Base-by-base conservation (phyloP, 108 stramenopile species). In the Cyclotella cryptica region DNA sequence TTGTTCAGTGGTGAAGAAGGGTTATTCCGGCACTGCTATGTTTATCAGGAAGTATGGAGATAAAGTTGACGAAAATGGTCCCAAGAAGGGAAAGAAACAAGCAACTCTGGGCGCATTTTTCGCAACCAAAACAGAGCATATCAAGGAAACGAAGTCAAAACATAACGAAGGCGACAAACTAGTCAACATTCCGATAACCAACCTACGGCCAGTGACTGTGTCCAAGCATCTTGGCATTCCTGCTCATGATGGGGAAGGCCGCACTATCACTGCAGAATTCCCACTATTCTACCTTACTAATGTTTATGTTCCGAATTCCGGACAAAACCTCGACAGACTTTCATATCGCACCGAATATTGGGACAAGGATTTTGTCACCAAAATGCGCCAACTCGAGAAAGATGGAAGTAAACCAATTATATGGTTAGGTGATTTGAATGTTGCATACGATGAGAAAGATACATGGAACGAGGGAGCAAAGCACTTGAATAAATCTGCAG, bases 271-370 rank as follows among this genome's bases (percentile, higher is more conserved):
- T 7, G 71, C 98, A 49, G 96, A 98, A 29, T 97, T 95, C 66
- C 91, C 96, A 22, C 79, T 85, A 29, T 97, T 95, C 29, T 88
- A 95, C 46, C 81, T 99, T 18, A 87, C 86, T 10, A 94, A 95
- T 74, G 84, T 96, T 21, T 99, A 99, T 75, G 97, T 98, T 14
- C 97, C 99, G n/a, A 99, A 99, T 75, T 89, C 92, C 5, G 99
- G 99, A 22, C 96, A 98, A 84, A 95, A 91, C 14, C 92, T 99
- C 41, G 95, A 96, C 58, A 88, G 98, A 22, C 82, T 99, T 5
- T 77, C 83, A 24, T 98, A 98, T 74, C 92, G 99, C n/a, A 96
- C 97, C 0, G 73, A 90, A 54, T 77, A 95, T 66, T 99, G 98
- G 98, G 98, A 99, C 76, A 83, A 79, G 21, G 90, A 94, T 61